Conservation (phyloP, 192 early-diverging fungal species). For the Coemansia furcata region DNA sequence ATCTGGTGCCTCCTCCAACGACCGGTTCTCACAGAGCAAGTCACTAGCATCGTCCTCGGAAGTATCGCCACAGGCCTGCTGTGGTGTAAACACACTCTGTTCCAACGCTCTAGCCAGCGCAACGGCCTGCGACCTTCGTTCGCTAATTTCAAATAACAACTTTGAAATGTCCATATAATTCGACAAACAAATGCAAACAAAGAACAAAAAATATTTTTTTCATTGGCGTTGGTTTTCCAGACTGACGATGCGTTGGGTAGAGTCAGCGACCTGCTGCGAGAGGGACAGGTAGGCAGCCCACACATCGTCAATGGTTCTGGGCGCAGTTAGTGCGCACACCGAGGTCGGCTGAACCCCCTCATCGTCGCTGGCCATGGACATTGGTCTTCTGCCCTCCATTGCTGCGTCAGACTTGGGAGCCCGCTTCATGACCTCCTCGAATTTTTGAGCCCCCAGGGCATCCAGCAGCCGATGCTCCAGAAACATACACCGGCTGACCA, state of each 20-base stretch:
- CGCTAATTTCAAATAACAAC: constrained; percentile 20
- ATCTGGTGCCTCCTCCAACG: background rate
- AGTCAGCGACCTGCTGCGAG: constrained; percentile 35
- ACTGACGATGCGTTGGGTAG: constrained; percentile 19
- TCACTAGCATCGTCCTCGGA: background rate
- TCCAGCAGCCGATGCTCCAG: constrained; percentile 49
- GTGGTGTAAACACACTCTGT: constrained; percentile 16
- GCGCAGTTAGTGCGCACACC: constrained; percentile 35
- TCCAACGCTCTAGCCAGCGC: constrained; percentile 28
- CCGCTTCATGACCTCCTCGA: constrained; percentile 34
- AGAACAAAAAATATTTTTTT: background rate
- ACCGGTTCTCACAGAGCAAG: background rate
- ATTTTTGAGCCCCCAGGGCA: constrained; percentile 13
- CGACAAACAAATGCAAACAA: constrained; percentile 2
- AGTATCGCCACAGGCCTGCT: background rate
- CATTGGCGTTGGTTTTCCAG: constrained; percentile 15
- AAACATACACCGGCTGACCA: constrained; percentile 54
- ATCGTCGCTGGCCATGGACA: constrained; percentile 13
- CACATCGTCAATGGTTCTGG: constrained; percentile 32
- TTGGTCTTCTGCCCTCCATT: background rate
- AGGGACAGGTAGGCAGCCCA: constrained; percentile 43
- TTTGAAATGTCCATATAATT: constrained; percentile 8
- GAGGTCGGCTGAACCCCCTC: constrained; percentile 18
- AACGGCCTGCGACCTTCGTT: constrained; percentile 26
- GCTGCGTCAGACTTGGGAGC: constrained; percentile 15